Evolutionary conservation across 768 basidiomycete species (phyloP).

Genomic region (Astraeus odoratus): DNA sequence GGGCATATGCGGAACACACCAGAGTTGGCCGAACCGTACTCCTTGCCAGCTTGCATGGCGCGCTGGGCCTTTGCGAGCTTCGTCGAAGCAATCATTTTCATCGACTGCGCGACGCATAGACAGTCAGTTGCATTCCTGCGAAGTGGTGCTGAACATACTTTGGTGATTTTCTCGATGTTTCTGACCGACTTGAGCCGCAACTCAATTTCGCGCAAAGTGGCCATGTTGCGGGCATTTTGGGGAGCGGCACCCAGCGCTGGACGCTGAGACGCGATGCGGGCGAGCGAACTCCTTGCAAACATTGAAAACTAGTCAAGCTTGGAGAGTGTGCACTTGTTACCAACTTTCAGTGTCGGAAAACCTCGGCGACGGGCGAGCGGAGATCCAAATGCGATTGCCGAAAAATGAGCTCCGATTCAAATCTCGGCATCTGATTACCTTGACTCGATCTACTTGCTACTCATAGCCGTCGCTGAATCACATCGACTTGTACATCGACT

Average conservation of each 20-base stretch:
- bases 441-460: slow-evolving; percentile 5
- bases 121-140: slow-evolving; percentile 1
- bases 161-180: slow-evolving; percentile 99
- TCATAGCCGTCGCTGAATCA: too few species aligned
- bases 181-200: slow-evolving; percentile 90
- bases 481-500: too few species aligned
- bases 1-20: slow-evolving; percentile 39
- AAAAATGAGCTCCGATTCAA: slow-evolving; percentile 17
- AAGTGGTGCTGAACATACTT: slow-evolving; percentile 45
- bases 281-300: slow-evolving; percentile 45
- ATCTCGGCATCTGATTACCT: slow-evolving; percentile 17
- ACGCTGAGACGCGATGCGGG: slow-evolving; percentile 36
- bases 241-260: slow-evolving; percentile 33
- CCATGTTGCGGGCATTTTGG: slow-evolving; percentile 76
- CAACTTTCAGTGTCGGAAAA: slow-evolving; percentile 19
- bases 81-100: slow-evolving; percentile 99
- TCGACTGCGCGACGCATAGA: slow-evolving; percentile 49
- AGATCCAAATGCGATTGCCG: slow-evolving; percentile 14
- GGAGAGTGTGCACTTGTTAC: slow-evolving; percentile 5
- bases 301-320: slow-evolving; percentile 24
- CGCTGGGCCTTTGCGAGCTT: slow-evolving; percentile 93
- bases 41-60: slow-evolving; percentile 86
- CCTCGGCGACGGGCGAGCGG: slow-evolving; percentile 35
- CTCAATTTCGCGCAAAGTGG: slow-evolving; percentile 97
- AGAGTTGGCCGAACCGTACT: slow-evolving; percentile 87